phyloP scores from a whole-genome alignment of 371 early-diverging fungal genomes.

The Coelomomyces lativittatus region DNA sequence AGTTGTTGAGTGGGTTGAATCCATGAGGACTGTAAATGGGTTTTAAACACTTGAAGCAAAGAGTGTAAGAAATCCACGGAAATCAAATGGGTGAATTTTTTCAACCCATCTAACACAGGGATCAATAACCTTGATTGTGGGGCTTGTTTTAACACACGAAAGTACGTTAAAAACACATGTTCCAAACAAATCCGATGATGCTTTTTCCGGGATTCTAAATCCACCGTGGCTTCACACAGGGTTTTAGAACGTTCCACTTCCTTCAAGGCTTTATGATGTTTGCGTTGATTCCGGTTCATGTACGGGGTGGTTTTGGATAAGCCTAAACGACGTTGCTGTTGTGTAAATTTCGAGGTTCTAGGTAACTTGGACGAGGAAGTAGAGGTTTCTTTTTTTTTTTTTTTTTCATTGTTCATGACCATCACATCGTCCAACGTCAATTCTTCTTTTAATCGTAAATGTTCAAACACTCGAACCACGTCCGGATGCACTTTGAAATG shows the following conservation, averaged over 20 bases:
- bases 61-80: conserved; percentile 1
- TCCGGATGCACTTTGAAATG: not conserved
- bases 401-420: not conserved
- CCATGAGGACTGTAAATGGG: not conserved
- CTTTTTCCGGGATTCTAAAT: not conserved
- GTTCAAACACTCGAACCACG: not conserved
- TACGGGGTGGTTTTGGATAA: too few species aligned
- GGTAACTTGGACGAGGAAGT: not conserved
- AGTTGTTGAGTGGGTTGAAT: not conserved
- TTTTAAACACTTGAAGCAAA: not conserved
- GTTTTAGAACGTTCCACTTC: not conserved
- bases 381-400: not conserved
- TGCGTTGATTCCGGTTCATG: conserved; percentile 1
- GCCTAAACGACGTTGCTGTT: too few species aligned
- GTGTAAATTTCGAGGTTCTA: not conserved
- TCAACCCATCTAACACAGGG: not conserved
- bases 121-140: not conserved
- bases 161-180: conserved; percentile 1
- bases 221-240: not conserved
- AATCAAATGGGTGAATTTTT: not conserved
- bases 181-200: not conserved
- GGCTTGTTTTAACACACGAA: not conserved
- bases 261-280: not conserved
- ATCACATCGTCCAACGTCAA: conserved; percentile 1
- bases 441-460: not conserved